Percentiles rank a stretch among this genome's conserved stretches.
Conservation (phyloP, 2,329 filamentous ascomycete genomes). For the Plectosphaerella cucumerina region DNA sequence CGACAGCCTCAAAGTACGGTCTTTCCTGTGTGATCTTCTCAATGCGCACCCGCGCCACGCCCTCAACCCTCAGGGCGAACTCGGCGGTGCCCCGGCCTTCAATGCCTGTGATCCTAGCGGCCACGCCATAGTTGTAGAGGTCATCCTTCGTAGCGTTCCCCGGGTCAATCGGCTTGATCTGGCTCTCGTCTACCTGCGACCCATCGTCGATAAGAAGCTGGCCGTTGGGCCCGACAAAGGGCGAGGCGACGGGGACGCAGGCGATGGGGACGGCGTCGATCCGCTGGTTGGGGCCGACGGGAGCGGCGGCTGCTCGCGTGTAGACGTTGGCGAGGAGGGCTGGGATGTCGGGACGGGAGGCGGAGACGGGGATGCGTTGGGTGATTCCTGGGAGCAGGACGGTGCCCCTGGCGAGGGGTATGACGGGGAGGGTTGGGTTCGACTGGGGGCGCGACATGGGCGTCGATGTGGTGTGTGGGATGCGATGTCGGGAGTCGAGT, state of each 20-base stretch:
- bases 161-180: conserved; percentile 48
- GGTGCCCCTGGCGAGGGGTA: conserved; percentile 74
- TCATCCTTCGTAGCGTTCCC: conserved; percentile 63
- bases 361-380: conserved; percentile 77
- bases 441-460: conserved; percentile 22
- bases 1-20: conserved; percentile 81
- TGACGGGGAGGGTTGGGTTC: conserved; percentile 61
- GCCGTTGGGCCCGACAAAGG: conserved; percentile 68
- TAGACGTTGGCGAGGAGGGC: conserved; percentile 84
- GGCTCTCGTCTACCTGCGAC: conserved; percentile 41
- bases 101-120: conserved; percentile 73
- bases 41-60: conserved; percentile 70
- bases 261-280: conserved; percentile 72
- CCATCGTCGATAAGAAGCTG: conserved; percentile 69
- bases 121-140: conserved; percentile 77
- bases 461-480: background rate
- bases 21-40: conserved; percentile 72
- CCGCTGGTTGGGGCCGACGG: conserved; percentile 59
- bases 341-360: conserved; percentile 78
- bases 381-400: conserved; percentile 84
- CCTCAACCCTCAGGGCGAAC: conserved; percentile 82
- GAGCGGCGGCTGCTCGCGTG: conserved; percentile 59
- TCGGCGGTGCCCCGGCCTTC: conserved; percentile 72
- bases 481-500: background rate
- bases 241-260: conserved; percentile 80